phyloP scores from a whole-genome alignment of 495 filamentous ascomycete genomes.

The Bacidia gigantensis region DNA sequence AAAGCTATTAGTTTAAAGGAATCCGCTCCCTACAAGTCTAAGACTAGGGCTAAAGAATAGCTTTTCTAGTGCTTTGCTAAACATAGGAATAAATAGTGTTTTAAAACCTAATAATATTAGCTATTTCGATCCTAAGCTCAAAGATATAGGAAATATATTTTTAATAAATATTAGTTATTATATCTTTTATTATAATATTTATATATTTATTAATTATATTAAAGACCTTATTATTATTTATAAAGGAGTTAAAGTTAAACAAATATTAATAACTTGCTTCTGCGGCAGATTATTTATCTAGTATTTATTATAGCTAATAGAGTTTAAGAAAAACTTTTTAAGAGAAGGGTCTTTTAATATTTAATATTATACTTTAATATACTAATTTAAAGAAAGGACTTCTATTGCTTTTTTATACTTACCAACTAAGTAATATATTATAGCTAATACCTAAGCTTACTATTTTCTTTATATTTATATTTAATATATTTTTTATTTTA shows the following conservation, averaged over 20 bases:
- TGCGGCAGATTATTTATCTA: background rate
- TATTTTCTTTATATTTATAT: background rate
- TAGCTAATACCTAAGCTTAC: background rate
- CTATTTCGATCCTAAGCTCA: background rate
- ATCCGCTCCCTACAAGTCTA: no score
- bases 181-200: background rate
- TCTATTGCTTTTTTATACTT: background rate
- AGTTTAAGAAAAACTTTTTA: background rate
- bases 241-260: background rate
- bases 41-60: no score
- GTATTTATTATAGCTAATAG: background rate
- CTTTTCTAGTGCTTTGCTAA: background rate
- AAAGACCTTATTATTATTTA: background rate
- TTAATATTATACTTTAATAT: background rate
- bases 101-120: background rate
- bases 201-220: background rate
- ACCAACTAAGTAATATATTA: background rate
- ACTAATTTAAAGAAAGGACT: background rate
- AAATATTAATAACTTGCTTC: background rate
- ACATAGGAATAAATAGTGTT: background rate
- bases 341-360: background rate
- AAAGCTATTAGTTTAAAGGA: background rate
- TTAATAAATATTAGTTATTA: background rate
- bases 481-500: background rate
- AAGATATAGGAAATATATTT: background rate